Evolutionary conservation across 345 rosid species (phyloP), one percentile per base, ranked within the genome.

Genomic region (Citrus mangshanensis): DNA sequence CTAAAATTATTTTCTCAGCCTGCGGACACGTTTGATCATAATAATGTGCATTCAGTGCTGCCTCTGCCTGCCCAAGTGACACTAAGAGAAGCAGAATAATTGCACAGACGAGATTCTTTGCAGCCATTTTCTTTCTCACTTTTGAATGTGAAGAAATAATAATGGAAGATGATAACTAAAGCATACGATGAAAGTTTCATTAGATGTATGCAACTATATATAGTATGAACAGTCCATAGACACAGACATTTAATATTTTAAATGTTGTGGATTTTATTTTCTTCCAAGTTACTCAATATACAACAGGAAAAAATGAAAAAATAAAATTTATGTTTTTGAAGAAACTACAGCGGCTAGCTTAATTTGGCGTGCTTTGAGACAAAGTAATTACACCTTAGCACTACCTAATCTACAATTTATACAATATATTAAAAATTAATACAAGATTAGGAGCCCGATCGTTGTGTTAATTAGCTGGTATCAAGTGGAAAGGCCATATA

Each of bases 201-300:
- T 68, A 35, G 35, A 6, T 6, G 30, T 63, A 79, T 37, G 38
- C 42, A 12, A 34, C 13, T 3, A 69, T 81, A 83, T 83, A 86
- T 87, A 86, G 70, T 76, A 79, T 46, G n/a, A 68, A 49, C 25
- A 58, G 25, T 32, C 49, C 14, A 30, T 27, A 13, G 56, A 42
- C 32, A 27, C 14, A 30, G 6, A 46, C 10, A 62, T 70, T n/a
- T 73, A 25, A 16, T 6, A 59, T 59, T 10, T 74, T 28, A 28
- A 74, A 42, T 27, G 22, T 18, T 2, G 40, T 27, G 24, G 42
- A 62, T 74, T 67, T 68, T 55, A 77, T 84, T 77, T 84, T 79
- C 97, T 91, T 94, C 82, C 77, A 91, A 92, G 97, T 80, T 80
- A 90, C 95, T 92, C 95, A 82, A 83, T 69, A 68, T 6, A 61